Conservation (phyloP, 805 yeast species). For the Zygotorulaspora danielsina region DNA sequence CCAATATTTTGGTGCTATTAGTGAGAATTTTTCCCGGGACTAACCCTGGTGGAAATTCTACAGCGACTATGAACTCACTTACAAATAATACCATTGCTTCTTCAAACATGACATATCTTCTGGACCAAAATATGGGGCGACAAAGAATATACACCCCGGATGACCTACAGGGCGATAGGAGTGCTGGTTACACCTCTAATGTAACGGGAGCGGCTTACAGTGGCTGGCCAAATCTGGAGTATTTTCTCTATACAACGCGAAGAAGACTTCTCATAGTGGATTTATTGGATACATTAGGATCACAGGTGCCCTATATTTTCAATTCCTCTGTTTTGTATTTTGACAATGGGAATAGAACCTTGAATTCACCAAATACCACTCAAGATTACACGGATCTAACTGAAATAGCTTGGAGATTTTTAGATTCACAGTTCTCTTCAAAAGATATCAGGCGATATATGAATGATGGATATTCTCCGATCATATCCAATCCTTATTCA, state of each 20-base stretch:
- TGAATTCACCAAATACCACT: conserved; percentile 21
- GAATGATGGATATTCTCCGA: conserved; percentile 62
- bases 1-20: conserved; percentile 41
- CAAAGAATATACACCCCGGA: conserved; percentile 32
- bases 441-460: conserved; percentile 39
- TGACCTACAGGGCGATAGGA: conserved; percentile 24
- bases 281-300: conserved; percentile 28
- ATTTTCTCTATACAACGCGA: conserved; percentile 35
- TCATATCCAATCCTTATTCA: conserved; percentile 43
- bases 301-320: conserved; percentile 34
- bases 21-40: conserved; percentile 36
- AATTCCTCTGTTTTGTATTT: conserved; percentile 24
- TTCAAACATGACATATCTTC: conserved; percentile 22
- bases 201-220: conserved; percentile 9
- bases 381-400: conserved; percentile 14
- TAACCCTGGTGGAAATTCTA: conserved; percentile 2
- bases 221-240: conserved; percentile 37
- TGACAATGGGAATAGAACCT: conserved; percentile 19
- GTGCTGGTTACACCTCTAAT: conserved; percentile 16
- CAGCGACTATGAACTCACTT: conserved; percentile 15
- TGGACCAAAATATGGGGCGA: conserved; percentile 17
- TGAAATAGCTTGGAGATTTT: conserved; percentile 37
- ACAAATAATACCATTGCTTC: background rate
- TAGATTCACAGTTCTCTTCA: conserved; percentile 44
- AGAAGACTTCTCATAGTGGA: conserved; percentile 40